Evolutionary conservation across 2,329 filamentous ascomycete species (phyloP), one percentile per base, ranked within the genome.

Genomic region (Phoma sp.): DNA sequence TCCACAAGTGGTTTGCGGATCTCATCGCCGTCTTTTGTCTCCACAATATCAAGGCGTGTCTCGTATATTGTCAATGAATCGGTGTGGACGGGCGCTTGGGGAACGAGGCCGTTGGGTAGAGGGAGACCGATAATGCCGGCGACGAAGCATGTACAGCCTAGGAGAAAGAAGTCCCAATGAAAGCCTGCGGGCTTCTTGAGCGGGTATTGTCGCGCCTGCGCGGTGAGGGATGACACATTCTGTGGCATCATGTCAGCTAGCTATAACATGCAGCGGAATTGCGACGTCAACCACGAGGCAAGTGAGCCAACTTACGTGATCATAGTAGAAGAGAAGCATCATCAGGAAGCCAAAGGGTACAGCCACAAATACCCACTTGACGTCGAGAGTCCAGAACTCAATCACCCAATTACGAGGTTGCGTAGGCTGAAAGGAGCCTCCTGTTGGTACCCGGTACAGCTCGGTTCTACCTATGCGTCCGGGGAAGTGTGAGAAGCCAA

Each of bases 141-240:
- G 14, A 83, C 75, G 58, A 83, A 82, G 36, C 79, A 83, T 6
- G 81, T 83, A 62, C 76, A 80, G 4, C 81, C 81, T 2, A 84
- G 76, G 0, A 84, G 74, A 67, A 84, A 83, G 65, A 84, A 83
- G 66, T 84, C 82, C 82, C 82, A 84, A 62, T 84, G 80, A 58
- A 84, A 84, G 2, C 82, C 81, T 4, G 79, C 81, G 0, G 82
- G 81, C 54, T 84, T 84, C 57, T 78, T 80, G 25, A 84, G 73
- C 1, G 81, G 81, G 50, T 79, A 84, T 18, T 81, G 76, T 21
- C 78, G 76, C 5, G 80, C 81, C 67, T 84, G 82, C 0, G 81
- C 81, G 1, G 77, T 81, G 20, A 84, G 75, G 23, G 79, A 82
- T 57, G 78, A 81, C 42, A 84, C 80, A 32, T 80, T 80, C 76